These are phyloP conservation scores for Euphrasia arctica DNA, from an alignment of 305 asterid species.

Conservation along the genomic window DNA sequence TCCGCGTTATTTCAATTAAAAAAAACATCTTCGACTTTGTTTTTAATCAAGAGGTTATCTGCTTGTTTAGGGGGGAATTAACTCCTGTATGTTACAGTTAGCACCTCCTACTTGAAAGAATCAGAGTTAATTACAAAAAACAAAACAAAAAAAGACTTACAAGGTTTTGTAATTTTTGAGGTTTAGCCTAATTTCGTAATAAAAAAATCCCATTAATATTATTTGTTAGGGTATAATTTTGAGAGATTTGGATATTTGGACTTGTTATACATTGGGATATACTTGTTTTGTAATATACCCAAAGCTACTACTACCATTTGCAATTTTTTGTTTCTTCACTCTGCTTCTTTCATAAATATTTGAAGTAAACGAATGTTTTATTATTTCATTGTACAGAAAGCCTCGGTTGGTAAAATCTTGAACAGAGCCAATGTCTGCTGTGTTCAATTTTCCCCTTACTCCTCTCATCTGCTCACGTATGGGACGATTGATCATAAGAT, in stretches of 20 bases:
- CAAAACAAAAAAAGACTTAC: too few relatives aligned
- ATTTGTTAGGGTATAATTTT: too few relatives aligned
- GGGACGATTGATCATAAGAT: conserved; percentile 47
- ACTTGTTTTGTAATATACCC: background rate
- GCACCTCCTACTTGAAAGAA: background rate
- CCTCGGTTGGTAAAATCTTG: conserved; percentile 35
- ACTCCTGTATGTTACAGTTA: too few relatives aligned
- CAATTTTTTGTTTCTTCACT: background rate
- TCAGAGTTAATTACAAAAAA: background rate
- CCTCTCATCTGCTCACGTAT: conserved; percentile 46
- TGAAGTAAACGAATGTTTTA: background rate
- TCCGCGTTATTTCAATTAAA: too few relatives aligned
- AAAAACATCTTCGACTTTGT: conserved; percentile 12
- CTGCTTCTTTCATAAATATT: too few relatives aligned
- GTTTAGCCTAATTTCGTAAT: too few relatives aligned
- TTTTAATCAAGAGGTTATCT: background rate
- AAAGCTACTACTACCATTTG: background rate
- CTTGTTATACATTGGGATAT: too few relatives aligned
- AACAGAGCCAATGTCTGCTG: conserved; percentile 49
- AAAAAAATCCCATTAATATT: too few relatives aligned
- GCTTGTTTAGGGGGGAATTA: too few relatives aligned
- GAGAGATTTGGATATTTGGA: too few relatives aligned
- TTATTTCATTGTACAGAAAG: conserved; percentile 30
- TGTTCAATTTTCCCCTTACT: conserved; percentile 48
- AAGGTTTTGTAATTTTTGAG: too few relatives aligned